Base-by-base conservation (phyloP, 1,284 basidiomycete species). In the Blastosporella zonata region DNA sequence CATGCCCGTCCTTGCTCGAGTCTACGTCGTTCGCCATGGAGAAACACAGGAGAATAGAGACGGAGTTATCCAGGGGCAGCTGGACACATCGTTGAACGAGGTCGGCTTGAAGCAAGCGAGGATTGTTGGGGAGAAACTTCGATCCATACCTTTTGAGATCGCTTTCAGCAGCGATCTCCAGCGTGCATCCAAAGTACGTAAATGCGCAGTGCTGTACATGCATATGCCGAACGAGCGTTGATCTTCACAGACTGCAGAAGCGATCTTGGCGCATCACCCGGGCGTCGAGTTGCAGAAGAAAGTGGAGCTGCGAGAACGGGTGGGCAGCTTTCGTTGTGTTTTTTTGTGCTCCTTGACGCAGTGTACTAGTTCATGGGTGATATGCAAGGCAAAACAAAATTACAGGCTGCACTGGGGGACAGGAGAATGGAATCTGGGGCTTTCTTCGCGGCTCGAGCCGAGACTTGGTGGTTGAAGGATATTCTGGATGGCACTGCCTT, bases 1-100 rank as follows among this genome's bases (percentile, higher is more conserved):
- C 31, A 62, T 62, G 61, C 45, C 60, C 15, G 45, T 64, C 39
- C 47, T 51, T 46, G 48, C 71, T 28, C 69, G 69, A 36, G 59
- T 90, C 33, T 87, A 82, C 61, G 68, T 90, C 51, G 75, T 89
- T 37, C 79, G 87, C 38, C 87, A 90, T 58, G 87, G 86, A 27
- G 86, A 90, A 68, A 90, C 87, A 23, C 73, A 80, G 41, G 79
- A 77, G 60, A 90, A 89, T 62, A 66, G 70, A 46, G 63, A 67
- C 8, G 69, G 70, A 21, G 78, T 85, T 50, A 76, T 87, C 41
- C 87, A 90, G 68, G 87, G 87, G 36, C 87, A 89, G 3, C 58
- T 78, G 50, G 83, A 90, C 64, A 82, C 81, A 10, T 55, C 63
- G 25, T 68, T 90, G 56, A 87, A 90, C 57, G 73, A 70, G 7